These are phyloP conservation scores for Rutstroemia sydowiana DNA, from an alignment of 2,329 filamentous ascomycete species.

Conservation along the genomic window DNA sequence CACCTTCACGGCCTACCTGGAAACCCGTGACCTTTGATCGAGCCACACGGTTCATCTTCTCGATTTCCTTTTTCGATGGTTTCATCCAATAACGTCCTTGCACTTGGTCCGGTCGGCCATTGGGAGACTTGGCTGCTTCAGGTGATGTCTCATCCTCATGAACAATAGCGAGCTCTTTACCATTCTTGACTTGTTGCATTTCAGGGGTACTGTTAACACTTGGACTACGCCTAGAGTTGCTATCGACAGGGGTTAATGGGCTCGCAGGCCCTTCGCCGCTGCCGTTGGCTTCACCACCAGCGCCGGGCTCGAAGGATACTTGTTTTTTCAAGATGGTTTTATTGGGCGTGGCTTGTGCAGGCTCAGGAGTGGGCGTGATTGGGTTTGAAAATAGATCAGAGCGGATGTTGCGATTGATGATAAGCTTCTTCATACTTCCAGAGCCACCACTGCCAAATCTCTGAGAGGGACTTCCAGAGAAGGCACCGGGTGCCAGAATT, in stretches of 20 bases:
- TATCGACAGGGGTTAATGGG: not conserved
- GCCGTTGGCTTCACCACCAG: slow-evolving; percentile 20
- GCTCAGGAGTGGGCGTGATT: slow-evolving; percentile 28
- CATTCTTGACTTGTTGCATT: slow-evolving; percentile 57
- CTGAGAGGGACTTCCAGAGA: slow-evolving; percentile 59
- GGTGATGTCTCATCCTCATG: slow-evolving; percentile 56
- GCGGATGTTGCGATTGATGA: slow-evolving; percentile 82
- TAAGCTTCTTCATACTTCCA: slow-evolving; percentile 77
- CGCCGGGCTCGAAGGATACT: slow-evolving; percentile 75
- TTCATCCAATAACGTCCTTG: slow-evolving; percentile 83
- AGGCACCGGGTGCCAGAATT: slow-evolving; percentile 77
- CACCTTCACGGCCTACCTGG: slow-evolving; percentile 72
- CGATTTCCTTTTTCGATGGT: slow-evolving; percentile 67
- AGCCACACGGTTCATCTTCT: slow-evolving; percentile 72
- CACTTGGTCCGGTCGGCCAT: slow-evolving; percentile 19
- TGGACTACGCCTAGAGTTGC: not conserved
- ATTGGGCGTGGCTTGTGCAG: slow-evolving; percentile 38
- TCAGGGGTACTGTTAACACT: slow-evolving; percentile 46
- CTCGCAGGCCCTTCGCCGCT: not conserved
- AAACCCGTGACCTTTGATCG: slow-evolving; percentile 68
- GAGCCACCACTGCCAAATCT: slow-evolving; percentile 51
- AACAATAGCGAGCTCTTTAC: slow-evolving; percentile 72
- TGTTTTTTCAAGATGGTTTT: slow-evolving; percentile 60
- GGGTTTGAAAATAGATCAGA: slow-evolving; percentile 62
- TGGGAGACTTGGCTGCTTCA: slow-evolving; percentile 1